A percentile compares a stretch with the other conserved stretches of the same genome.
phyloP scores from a whole-genome alignment of 768 basidiomycete genomes.

The Suillus variegatus region DNA sequence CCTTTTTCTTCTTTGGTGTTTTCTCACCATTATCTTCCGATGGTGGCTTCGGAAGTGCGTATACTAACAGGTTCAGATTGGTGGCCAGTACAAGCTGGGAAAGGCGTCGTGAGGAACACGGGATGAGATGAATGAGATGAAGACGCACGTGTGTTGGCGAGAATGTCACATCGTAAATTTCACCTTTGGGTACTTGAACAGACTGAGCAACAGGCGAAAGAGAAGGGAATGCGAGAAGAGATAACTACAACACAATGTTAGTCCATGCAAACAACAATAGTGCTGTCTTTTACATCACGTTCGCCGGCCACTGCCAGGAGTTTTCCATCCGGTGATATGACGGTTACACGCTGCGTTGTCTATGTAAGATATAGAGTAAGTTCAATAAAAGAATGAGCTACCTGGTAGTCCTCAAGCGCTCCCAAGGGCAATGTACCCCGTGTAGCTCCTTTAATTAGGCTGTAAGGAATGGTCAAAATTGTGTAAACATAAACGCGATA shows the following conservation, averaged over 20 bases:
- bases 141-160: conserved; percentile 58
- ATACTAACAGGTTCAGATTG: conserved; percentile 63
- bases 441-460: conserved; percentile 53
- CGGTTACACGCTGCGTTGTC: conserved; percentile 78
- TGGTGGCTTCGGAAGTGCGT: conserved; percentile 46
- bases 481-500: background rate
- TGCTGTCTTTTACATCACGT: conserved; percentile 54
- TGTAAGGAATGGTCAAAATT: conserved; percentile 27
- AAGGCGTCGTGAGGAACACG: background rate
- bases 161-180: conserved; percentile 88
- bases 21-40: conserved; percentile 12
- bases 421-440: conserved; percentile 61
- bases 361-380: conserved; percentile 11
- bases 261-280: conserved; percentile 13
- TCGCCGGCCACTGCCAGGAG: conserved; percentile 74
- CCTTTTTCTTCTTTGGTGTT: conserved; percentile 35
- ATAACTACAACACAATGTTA: conserved; percentile 44
- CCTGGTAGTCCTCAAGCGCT: conserved; percentile 84
- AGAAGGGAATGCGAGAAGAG: conserved; percentile 65
- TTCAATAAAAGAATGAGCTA: conserved; percentile 33
- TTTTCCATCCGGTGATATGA: conserved; percentile 68
- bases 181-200: conserved; percentile 60
- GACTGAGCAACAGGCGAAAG: conserved; percentile 49
- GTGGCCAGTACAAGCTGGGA: conserved; percentile 66
- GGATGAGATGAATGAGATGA: background rate